Base-by-base conservation (phyloP, 1,284 basidiomycete species). In the Xerocomus subilludens region DNA sequence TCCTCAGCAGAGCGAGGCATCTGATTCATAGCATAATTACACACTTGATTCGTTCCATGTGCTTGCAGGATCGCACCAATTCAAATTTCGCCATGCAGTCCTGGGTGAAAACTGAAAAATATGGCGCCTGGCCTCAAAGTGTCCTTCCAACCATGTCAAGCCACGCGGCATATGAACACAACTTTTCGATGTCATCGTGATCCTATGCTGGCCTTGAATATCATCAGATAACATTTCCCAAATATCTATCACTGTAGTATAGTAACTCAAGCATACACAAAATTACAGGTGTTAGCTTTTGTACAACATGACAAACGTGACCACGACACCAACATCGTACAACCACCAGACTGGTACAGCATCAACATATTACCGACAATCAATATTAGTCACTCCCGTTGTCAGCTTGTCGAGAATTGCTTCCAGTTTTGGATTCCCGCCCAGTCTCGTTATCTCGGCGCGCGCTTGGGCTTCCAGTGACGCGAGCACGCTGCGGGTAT, bases 401-500 rank as follows among this genome's bases (percentile, higher is more conserved):
- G 62, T 20, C 35, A 82, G 69, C 36, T 74, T 80, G 18, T 78
- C 68, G 33, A 82, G 67, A 55, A 83, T 81, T 14, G 71, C 74
- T 69, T 81, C 79, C 14, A 82, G 55, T 66, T 72, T 72, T 7
- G 73, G 68, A 58, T 82, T 82, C 33, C 82, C 81, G 32, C 81
- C 81, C 3, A 82, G 76, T 70, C 78, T 80, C 35, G 30, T 53
- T 30, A 82, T 71, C 49, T 82, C 81, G 4, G 74, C 59, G 13
- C 83, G 79, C 13, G 89, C 87, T 78, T 92, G 90, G 25, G 72
- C 77, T 75, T 91, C 89, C 16, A 95, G 72, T 53, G 85, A 85
- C 25, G 79, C 75, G 66, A 94, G 81, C 2, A 94, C 92, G 1
- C 81, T 79, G 13, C 89, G 84, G 0, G 93, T 94, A 80, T 95